Evolutionary conservation across 73 alveolate species (phyloP).

Genomic region (Paramecium sonneborni): DNA sequence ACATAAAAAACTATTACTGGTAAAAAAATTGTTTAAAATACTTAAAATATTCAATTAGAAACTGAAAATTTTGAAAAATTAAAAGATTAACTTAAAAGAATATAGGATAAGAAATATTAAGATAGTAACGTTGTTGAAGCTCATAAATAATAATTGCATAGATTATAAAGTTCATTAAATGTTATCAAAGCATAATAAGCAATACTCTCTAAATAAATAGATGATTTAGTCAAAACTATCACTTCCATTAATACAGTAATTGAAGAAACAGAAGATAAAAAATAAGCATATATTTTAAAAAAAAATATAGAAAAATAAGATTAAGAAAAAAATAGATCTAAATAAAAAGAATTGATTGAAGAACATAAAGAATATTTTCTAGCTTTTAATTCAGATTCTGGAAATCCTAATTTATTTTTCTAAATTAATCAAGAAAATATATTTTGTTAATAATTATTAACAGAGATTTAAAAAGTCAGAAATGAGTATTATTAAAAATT

Average conservation of each 20-base stretch:
- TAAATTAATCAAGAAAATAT: neutral
- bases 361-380: constrained; percentile 7
- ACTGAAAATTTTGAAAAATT: neutral
- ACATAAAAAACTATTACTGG: neutral
- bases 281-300: neutral
- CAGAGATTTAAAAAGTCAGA: constrained; percentile 3
- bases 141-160: neutral
- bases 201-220: neutral
- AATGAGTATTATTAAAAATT: neutral
- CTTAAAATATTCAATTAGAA: neutral
- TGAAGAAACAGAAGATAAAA: constrained; percentile 52
- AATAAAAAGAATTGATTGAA: neutral
- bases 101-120: neutral
- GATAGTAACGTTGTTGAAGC: neutral
- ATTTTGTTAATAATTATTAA: neutral
- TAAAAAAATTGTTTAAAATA: neutral
- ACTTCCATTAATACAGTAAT: neutral
- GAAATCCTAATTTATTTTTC: constrained; percentile 3
- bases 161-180: neutral
- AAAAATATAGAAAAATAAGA: neutral
- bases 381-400: neutral
- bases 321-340: neutral
- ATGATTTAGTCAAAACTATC: neutral
- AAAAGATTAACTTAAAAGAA: neutral
- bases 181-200: neutral